Evolutionary conservation across 1,284 basidiomycete genomes (phyloP).

Genomic region (Malassezia cuniculi): DNA sequence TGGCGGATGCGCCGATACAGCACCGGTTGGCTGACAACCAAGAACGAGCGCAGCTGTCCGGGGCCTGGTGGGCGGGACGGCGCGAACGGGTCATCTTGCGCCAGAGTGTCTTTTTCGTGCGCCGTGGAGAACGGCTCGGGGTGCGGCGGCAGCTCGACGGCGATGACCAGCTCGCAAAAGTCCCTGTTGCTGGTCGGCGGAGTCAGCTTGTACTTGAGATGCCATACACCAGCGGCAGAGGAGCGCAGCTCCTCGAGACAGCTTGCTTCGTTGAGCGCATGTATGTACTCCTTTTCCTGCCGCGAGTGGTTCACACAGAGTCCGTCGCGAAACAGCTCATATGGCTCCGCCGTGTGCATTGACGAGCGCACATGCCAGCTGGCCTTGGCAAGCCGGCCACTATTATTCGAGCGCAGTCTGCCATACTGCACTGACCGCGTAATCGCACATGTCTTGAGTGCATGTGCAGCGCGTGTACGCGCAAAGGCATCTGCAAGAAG

Average conservation of each 20-base stretch:
- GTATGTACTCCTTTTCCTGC: slow-evolving; percentile 28
- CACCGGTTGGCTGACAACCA: slow-evolving; percentile 26
- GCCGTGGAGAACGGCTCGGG: slow-evolving; percentile 21
- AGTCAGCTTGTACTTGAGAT: slow-evolving; percentile 22
- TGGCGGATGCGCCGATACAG: slow-evolving; percentile 6
- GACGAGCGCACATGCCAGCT: slow-evolving; percentile 27
- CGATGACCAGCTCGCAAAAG: slow-evolving; percentile 35
- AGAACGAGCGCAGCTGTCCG: slow-evolving; percentile 18
- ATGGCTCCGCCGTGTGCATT: slow-evolving; percentile 15
- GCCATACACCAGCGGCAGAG: slow-evolving; percentile 26
- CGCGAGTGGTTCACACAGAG: slow-evolving; percentile 23
- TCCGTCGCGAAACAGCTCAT: slow-evolving; percentile 23
- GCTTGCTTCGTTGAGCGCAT: slow-evolving; percentile 16
- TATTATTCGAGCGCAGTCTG: slow-evolving; percentile 10
- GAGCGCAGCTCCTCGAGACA: slow-evolving; percentile 18
- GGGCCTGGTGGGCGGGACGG: slow-evolving; percentile 3
- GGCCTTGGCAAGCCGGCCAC: slow-evolving; percentile 15
- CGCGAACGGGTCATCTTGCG: slow-evolving; percentile 13
- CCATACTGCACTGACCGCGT: slow-evolving; percentile 21
- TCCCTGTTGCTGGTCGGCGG: slow-evolving; percentile 29
- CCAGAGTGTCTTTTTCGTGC: slow-evolving; percentile 19
- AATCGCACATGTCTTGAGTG: no score
- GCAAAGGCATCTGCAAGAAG: slow-evolving; percentile 17
- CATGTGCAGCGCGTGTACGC: slow-evolving; percentile 16
- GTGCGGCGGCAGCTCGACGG: slow-evolving; percentile 27